phyloP scores from a whole-genome alignment of 495 filamentous ascomycete genomes.

The Hypoxylon fragiforme region DNA sequence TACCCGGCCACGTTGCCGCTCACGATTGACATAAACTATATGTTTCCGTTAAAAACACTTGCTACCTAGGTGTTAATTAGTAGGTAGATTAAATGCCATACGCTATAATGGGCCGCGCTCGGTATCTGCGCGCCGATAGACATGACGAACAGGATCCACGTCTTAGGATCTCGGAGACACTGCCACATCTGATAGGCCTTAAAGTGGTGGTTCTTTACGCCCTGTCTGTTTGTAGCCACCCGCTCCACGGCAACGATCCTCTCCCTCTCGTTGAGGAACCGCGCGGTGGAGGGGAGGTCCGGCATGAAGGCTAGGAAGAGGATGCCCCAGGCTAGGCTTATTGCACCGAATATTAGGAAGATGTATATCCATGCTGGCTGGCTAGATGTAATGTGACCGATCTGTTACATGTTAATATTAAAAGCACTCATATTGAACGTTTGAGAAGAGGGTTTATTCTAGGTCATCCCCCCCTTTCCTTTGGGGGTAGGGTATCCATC shows the following conservation, averaged over 20 bases:
- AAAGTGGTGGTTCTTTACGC: slow-evolving; percentile 63
- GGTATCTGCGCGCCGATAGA: slow-evolving; percentile 47
- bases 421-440: background rate
- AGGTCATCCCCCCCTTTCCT: too few species aligned
- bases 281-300: slow-evolving; percentile 59
- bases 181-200: slow-evolving; percentile 55
- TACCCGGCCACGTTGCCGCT: slow-evolving; percentile 57
- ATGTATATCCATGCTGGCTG: slow-evolving; percentile 52
- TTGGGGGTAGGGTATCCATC: too few species aligned
- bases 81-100: slow-evolving; percentile 32
- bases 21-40: slow-evolving; percentile 40
- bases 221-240: slow-evolving; percentile 59
- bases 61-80: too few species aligned
- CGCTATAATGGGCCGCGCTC: slow-evolving; percentile 55
- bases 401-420: slow-evolving; percentile 20
- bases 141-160: slow-evolving; percentile 49
- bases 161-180: slow-evolving; percentile 61
- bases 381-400: slow-evolving; percentile 49
- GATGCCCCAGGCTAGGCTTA: slow-evolving; percentile 57
- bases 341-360: slow-evolving; percentile 53
- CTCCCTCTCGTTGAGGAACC: slow-evolving; percentile 52
- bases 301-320: slow-evolving; percentile 61
- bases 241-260: slow-evolving; percentile 57
- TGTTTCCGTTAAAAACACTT: background rate
- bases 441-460: too few species aligned